phyloP scores from a whole-genome alignment of 2,329 filamentous ascomycete species.

The Mycosphaerella sp. region DNA sequence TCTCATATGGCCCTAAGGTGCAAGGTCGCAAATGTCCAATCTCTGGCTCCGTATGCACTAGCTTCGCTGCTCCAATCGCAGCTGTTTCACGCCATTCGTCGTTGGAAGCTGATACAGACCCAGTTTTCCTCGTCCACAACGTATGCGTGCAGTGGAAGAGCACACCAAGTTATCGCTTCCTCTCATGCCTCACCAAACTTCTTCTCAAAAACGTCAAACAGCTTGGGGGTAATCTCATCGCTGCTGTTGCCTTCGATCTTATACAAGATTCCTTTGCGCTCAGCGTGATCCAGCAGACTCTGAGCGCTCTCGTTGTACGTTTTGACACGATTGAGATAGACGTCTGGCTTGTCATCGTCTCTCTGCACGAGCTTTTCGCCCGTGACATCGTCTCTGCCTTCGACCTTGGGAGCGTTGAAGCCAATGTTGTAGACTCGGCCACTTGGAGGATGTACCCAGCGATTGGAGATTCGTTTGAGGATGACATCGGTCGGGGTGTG shows the following conservation, averaged over 20 bases:
- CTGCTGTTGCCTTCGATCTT: slow-evolving; percentile 83
- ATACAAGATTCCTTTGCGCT: slow-evolving; percentile 73
- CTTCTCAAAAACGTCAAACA: slow-evolving; percentile 74
- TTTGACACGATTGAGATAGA: slow-evolving; percentile 72
- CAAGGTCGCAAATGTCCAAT: neutral
- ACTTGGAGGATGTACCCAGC: slow-evolving; percentile 89
- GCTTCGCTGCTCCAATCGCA: neutral
- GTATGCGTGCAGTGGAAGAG: neutral
- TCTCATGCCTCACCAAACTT: slow-evolving; percentile 51
- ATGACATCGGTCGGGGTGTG: slow-evolving; percentile 82
- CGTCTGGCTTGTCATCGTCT: slow-evolving; percentile 77
- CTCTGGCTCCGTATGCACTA: neutral
- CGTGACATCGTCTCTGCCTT: slow-evolving; percentile 81
- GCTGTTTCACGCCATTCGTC: neutral
- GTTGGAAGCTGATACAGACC: no score
- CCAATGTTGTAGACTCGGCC: slow-evolving; percentile 92
- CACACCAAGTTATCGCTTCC: neutral
- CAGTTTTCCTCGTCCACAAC: neutral
- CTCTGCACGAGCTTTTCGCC: slow-evolving; percentile 79
- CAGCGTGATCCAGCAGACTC: slow-evolving; percentile 83
- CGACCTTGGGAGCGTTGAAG: slow-evolving; percentile 77
- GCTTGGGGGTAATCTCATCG: slow-evolving; percentile 89
- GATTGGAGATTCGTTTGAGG: slow-evolving; percentile 78
- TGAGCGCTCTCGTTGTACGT: slow-evolving; percentile 84
- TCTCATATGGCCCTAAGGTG: neutral